Evolutionary conservation across 345 rosid species (phyloP).

Genomic region (Nephelium lappaceum): DNA sequence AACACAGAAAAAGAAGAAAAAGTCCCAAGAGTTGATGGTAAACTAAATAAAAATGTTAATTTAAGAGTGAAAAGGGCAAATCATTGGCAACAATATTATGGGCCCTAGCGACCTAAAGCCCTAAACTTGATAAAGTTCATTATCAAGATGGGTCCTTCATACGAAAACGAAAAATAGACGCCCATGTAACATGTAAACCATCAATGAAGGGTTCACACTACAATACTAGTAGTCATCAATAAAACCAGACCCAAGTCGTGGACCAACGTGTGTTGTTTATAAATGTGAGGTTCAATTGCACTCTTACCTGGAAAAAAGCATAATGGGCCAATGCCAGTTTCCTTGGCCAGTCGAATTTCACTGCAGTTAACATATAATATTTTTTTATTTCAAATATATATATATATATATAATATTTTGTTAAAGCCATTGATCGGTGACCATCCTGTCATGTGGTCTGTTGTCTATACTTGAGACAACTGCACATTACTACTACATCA

Average conservation of each 20-base stretch:
- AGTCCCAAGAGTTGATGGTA: neutral
- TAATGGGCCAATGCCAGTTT: neutral
- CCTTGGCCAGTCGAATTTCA: conserved; percentile 5
- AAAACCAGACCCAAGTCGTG: neutral
- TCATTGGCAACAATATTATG: neutral
- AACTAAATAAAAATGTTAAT: neutral
- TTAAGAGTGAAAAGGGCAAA: neutral
- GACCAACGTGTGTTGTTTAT: neutral
- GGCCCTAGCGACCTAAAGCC: neutral
- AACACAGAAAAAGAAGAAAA: too few relatives aligned
- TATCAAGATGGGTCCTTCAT: neutral
- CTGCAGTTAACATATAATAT: neutral
- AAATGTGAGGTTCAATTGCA: neutral
- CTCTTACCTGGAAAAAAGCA: neutral
- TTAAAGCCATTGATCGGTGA: too few relatives aligned
- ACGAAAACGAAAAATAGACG: too few relatives aligned
- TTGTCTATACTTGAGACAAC: conserved; percentile 19
- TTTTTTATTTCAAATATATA: too few relatives aligned
- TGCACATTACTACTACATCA: conserved; percentile 22
- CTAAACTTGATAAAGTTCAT: neutral
- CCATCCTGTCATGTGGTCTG: conserved; percentile 24
- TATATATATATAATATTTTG: neutral
- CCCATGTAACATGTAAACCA: neutral
- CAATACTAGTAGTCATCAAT: neutral
- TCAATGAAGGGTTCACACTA: neutral